Percentiles rank a stretch among this genome's conserved stretches.
phyloP scores from a whole-genome alignment of 257 asterid genomes.

The Solanum pinnatisectum region DNA sequence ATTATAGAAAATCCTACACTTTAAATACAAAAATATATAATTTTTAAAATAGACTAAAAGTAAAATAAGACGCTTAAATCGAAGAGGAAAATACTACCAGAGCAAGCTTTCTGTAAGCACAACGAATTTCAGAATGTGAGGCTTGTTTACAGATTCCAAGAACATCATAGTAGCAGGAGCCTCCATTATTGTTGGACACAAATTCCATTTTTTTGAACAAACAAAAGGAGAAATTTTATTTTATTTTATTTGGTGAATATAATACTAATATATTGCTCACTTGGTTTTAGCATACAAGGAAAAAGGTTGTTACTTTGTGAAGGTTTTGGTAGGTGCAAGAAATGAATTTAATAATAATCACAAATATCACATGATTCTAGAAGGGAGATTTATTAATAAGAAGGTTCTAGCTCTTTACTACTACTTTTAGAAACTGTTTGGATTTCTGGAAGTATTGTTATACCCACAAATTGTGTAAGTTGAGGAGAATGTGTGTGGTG shows the following conservation, averaged over 20 bases:
- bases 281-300: not conserved
- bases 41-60: not conserved
- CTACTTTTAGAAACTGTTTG: not conserved
- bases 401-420: slow-evolving; percentile 9
- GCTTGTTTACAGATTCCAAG: slow-evolving; percentile 17
- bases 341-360: not conserved
- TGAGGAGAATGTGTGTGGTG: not conserved
- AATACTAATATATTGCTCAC: not conserved
- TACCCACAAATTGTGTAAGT: slow-evolving; percentile 1
- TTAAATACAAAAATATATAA: not conserved
- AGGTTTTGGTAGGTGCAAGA: not conserved
- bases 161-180: not conserved
- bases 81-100: not conserved
- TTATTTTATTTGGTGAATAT: not conserved
- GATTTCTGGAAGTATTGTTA: not conserved
- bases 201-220: not conserved
- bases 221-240: too few relatives aligned
- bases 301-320: not conserved
- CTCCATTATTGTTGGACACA: not conserved
- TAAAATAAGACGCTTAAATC: not conserved
- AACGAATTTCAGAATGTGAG: slow-evolving; percentile 15
- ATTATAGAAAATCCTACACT: not conserved
- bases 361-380: not conserved
- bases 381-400: not conserved
- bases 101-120: slow-evolving; percentile 14